Percentiles rank a stretch among this genome's conserved stretches.
Conservation (phyloP, 495 filamentous ascomycete genomes). For the Tuber microsphaerosporum region DNA sequence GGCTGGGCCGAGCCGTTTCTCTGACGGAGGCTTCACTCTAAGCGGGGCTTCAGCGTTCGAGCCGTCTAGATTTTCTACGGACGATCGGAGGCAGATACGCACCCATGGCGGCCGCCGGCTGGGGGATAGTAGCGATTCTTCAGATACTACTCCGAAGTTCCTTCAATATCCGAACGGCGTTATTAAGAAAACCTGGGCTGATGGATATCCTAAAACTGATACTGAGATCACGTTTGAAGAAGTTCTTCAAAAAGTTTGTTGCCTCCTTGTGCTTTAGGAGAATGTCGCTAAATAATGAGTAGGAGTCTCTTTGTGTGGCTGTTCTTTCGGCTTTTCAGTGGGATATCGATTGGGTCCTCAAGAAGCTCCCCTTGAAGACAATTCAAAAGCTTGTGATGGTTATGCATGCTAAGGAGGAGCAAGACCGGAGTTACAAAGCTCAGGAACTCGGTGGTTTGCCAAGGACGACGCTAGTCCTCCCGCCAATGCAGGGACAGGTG, state of each 20-base stretch:
- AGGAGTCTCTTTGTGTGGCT: slow-evolving; percentile 59
- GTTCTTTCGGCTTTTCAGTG: slow-evolving; percentile 82
- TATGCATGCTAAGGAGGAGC: slow-evolving; percentile 57
- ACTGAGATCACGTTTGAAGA: slow-evolving; percentile 89
- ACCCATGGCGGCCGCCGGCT: slow-evolving; percentile 34
- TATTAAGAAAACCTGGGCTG: slow-evolving; percentile 75
- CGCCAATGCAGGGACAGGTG: slow-evolving; percentile 58
- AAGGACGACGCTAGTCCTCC: slow-evolving; percentile 43
- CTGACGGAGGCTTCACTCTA: neutral
- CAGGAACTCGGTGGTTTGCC: slow-evolving; percentile 20
- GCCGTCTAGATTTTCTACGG: slow-evolving; percentile 1
- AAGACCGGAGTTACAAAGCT: slow-evolving; percentile 20
- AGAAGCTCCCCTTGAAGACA: slow-evolving; percentile 50
- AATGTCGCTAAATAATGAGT: neutral
- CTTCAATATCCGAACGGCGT: slow-evolving; percentile 62
- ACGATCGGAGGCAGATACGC: slow-evolving; percentile 21
- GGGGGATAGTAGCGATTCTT: slow-evolving; percentile 20
- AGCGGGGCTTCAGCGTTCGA: neutral
- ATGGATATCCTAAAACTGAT: slow-evolving; percentile 48
- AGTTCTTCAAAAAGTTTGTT: slow-evolving; percentile 57
- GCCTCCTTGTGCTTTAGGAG: neutral
- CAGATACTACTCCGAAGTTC: neutral
- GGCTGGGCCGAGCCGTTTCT: neutral
- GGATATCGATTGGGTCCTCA: slow-evolving; percentile 67
- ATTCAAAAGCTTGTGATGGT: slow-evolving; percentile 57